Conservation (phyloP, 1,284 basidiomycete genomes). For the Fomitiporia mediterranea region DNA sequence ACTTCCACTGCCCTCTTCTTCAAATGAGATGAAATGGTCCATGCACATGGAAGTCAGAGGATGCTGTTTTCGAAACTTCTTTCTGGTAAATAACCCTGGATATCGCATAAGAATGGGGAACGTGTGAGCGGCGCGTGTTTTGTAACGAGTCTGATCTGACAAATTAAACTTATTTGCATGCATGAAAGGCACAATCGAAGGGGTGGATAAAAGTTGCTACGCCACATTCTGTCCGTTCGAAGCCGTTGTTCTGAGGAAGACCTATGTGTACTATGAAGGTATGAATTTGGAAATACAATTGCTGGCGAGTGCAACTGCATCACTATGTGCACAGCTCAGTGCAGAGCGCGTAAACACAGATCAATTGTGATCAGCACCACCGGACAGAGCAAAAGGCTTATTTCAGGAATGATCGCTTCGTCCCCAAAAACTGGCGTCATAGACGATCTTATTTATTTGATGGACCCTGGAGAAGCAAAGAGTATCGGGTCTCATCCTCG, state of each 20-base stretch:
- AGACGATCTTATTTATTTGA: slow-evolving; percentile 3
- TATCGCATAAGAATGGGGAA: background rate
- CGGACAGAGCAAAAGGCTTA: background rate
- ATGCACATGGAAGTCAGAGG: background rate
- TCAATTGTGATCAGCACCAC: background rate
- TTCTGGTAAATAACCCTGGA: too few relatives aligned
- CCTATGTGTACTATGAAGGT: too few relatives aligned
- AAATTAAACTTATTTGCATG: slow-evolving; percentile 4
- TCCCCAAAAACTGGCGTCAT: background rate
- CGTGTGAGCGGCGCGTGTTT: background rate
- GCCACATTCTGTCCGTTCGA: background rate
- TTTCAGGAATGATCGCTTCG: background rate
- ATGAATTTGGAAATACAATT: background rate
- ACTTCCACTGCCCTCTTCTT: background rate
- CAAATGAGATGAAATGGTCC: background rate
- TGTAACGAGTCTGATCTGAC: background rate
- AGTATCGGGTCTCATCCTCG: background rate
- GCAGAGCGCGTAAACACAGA: too few relatives aligned
- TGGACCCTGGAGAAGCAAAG: background rate
- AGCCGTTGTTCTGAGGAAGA: too few relatives aligned
- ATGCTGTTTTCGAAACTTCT: background rate
- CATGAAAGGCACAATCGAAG: background rate
- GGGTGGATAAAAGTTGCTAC: background rate
- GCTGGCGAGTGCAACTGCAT: too few relatives aligned
- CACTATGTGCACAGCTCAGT: too few relatives aligned